Evolutionary conservation across 2,329 filamentous ascomycete genomes (phyloP), one percentile per base, ranked within the genome.

Genomic region (Penicillium thymicola): DNA sequence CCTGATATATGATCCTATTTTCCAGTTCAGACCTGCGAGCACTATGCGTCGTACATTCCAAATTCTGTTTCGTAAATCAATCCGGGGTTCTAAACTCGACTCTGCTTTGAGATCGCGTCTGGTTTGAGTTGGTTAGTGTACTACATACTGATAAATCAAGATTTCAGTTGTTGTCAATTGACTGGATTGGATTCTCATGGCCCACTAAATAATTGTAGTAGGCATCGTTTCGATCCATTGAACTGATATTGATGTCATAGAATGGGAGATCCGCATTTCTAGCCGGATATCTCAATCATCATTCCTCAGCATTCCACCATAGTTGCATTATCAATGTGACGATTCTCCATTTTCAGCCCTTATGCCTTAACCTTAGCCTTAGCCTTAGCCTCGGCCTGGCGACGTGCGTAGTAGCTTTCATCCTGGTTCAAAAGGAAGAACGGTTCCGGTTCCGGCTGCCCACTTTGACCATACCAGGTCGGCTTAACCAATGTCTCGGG

Each of bases 361-460:
- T 25, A 46, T 23, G 13, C 13, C 1, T 30, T n/a, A 14, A 38
- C 14, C 5, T 25, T 7, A 34, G 32, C 32, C 32, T 34, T 5
- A 3, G 40, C 42, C n/a, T n/a, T n/a, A n/a, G n/a, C n/a, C n/a
- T n/a, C n/a, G n/a, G n/a, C n/a, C 27, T 44, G 6, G 27, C 42
- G 42, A 40, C 16, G 34, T 40, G 53, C 57, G 46, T 70, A 69
- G 40, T 71, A 70, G 43, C 53, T 56, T 47, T 72, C 65, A 45
- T 69, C 61, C 62, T 73, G 68, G 48, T 73, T 73, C 58, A 74
- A 45, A 21, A 66, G 54, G 42, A 67, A 67, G 38, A 73, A 75
- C 2, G 67, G 40, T 4, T 66, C 63, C 5, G 73, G 73, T 65
- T 74, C 67, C 4, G 68, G 64, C 51, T 70, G 60, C n/a, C 62